Conservation (phyloP, 257 asterid species). For the Nicotiana undulata region DNA sequence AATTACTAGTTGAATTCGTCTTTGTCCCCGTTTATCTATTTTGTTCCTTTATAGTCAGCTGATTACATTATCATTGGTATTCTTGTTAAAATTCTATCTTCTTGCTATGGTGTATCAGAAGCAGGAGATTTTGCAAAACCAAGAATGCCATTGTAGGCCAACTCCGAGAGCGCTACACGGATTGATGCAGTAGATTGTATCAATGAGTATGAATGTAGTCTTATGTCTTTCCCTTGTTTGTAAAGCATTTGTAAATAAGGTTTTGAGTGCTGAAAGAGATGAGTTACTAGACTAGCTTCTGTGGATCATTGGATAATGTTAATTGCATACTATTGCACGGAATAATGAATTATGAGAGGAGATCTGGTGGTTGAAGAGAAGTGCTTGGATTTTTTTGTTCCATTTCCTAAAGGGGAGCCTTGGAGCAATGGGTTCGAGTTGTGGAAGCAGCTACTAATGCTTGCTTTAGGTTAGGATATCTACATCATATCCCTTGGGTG, state of each 20-base stretch:
- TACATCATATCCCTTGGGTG: no score
- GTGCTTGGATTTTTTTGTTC: background rate
- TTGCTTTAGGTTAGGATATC: no score
- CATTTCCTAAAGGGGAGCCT: no score
- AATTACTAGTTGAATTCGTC: background rate
- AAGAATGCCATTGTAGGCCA: slow-evolving; percentile 12
- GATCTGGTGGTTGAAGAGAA: background rate
- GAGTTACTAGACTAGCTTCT: background rate
- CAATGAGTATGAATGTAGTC: background rate
- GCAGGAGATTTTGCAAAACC: slow-evolving; percentile 16
- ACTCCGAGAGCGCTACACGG: background rate
- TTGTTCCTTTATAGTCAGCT: background rate
- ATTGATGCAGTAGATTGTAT: background rate
- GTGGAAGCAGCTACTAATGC: no score
- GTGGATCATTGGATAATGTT: background rate
- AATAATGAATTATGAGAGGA: background rate
- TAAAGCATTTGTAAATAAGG: background rate
- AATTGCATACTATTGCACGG: background rate
- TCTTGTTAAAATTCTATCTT: background rate
- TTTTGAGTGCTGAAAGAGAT: background rate
- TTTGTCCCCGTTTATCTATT: background rate
- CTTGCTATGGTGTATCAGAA: slow-evolving; percentile 16
- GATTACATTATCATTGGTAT: no score
- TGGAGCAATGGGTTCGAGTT: no score
- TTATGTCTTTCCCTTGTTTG: background rate